Conservation (phyloP, 306 rosid species). For the Vigna hirtella region DNA sequence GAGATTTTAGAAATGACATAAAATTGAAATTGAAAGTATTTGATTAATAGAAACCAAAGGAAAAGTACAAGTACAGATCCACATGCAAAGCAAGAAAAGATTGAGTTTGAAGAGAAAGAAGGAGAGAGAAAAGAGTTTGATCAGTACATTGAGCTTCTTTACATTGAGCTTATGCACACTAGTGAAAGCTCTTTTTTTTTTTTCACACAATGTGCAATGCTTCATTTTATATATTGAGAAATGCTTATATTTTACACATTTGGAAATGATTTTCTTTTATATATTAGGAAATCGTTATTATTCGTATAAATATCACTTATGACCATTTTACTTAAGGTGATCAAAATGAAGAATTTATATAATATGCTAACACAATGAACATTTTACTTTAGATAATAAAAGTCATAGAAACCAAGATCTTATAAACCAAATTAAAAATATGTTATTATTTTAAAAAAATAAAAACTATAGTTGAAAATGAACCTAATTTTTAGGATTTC, state of each 20-base stretch:
- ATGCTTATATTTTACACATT: too few species aligned
- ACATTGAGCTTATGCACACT: constrained; percentile 12
- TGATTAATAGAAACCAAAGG: not conserved
- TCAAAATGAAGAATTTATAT: too few species aligned
- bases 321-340: too few species aligned
- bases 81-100: not conserved
- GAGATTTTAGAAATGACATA: not conserved
- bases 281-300: too few species aligned
- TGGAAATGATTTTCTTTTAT: not conserved
- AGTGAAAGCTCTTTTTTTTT: not conserved
- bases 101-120: constrained; percentile 9
- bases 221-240: not conserved
- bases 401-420: too few species aligned
- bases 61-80: constrained; percentile 23
- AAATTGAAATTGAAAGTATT: constrained; percentile 14
- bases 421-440: too few species aligned
- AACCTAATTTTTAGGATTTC: not conserved
- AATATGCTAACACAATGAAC: too few species aligned
- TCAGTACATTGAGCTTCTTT: constrained; percentile 21
- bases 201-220: not conserved
- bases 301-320: too few species aligned
- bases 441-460: too few species aligned
- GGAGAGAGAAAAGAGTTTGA: constrained; percentile 17
- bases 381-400: too few species aligned
- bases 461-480: not conserved